Conservation (phyloP, 2,329 filamentous ascomycete species). For the Lomentospora prolificans region DNA sequence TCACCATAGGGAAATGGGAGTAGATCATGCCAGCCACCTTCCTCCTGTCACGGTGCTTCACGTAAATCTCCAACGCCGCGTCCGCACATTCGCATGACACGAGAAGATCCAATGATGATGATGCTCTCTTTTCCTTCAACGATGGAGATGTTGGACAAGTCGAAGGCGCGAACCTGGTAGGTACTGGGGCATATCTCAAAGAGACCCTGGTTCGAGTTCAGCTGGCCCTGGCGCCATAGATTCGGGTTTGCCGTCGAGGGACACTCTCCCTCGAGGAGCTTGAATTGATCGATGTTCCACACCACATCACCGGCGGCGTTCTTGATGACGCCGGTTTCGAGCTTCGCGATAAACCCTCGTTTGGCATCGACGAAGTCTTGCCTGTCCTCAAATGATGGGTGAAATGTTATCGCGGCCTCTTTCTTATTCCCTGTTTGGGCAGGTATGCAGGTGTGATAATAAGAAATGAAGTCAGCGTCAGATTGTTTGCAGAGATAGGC, state of each 20-base stretch:
- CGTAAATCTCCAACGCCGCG: conserved; percentile 24
- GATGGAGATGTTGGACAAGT: conserved; percentile 30
- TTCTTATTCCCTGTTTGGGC: not conserved
- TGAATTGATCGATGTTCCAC: conserved; percentile 20
- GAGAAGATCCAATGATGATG: conserved; percentile 28
- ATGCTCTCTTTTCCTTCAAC: conserved; percentile 25
- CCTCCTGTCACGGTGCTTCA: conserved; percentile 14
- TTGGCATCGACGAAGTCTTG: conserved; percentile 14
- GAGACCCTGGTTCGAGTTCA: conserved; percentile 18
- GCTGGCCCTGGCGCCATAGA: conserved; percentile 13
- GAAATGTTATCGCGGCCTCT: not conserved
- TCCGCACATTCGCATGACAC: conserved; percentile 24
- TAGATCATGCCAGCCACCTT: conserved; percentile 26
- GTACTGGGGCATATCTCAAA: conserved; percentile 24
- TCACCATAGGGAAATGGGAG: conserved; percentile 29
- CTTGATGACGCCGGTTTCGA: conserved; percentile 8
- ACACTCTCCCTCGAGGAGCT: conserved; percentile 10
- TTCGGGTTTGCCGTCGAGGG: conserved; percentile 10
- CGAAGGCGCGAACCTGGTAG: conserved; percentile 29
- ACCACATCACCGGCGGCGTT: conserved; percentile 11
- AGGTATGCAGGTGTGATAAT: not conserved
- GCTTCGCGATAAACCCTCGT: conserved; percentile 11
- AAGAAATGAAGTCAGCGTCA: not conserved
- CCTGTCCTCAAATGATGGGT: conserved; percentile 6
- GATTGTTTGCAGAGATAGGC: not conserved